These are phyloP conservation scores for Rhodotorula mucilaginosa DNA, from an alignment of 1,284 basidiomycete species.

Conservation along the genomic window DNA sequence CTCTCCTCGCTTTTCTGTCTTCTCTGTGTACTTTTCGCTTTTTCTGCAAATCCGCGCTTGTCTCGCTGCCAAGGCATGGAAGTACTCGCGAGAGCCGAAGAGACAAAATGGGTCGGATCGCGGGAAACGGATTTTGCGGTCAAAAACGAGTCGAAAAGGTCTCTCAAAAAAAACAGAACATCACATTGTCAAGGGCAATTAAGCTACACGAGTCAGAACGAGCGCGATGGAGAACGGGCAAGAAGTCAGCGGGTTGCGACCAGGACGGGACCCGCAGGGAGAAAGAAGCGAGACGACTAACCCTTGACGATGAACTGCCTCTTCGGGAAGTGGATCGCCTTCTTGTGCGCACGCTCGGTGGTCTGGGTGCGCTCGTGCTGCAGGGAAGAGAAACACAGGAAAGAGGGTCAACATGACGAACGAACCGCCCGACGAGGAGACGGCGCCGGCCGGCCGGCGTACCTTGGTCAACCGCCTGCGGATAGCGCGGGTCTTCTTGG, in stretches of 20 bases:
- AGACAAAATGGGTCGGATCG: not conserved
- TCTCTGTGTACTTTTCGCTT: not conserved
- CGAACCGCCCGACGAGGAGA: too few relatives aligned
- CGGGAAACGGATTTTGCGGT: too few relatives aligned
- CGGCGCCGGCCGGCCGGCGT: not conserved
- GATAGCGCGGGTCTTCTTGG: conserved; percentile 99
- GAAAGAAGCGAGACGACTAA: not conserved
- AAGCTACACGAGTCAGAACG: not conserved
- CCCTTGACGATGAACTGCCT: conserved; percentile 34
- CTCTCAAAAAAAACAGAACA: not conserved
- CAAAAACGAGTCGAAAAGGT: too few relatives aligned
- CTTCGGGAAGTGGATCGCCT: conserved; percentile 84
- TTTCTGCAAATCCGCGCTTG: not conserved
- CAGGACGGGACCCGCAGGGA: too few relatives aligned
- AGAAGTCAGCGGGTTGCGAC: not conserved
- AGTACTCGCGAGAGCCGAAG: not conserved
- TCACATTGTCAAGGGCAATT: conserved; percentile 4
- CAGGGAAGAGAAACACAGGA: not conserved
- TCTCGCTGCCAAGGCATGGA: too few relatives aligned
- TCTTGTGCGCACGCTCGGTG: conserved; percentile 89
- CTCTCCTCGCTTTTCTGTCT: not conserved
- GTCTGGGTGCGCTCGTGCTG: conserved; percentile 77
- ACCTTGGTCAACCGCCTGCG: conserved; percentile 90
- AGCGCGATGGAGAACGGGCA: not conserved
- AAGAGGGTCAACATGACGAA: too few relatives aligned